Evolutionary conservation across 192 early-diverging fungal genomes (phyloP), one percentile per base, ranked within the genome.

Genomic region (Entrophospora sp.): DNA sequence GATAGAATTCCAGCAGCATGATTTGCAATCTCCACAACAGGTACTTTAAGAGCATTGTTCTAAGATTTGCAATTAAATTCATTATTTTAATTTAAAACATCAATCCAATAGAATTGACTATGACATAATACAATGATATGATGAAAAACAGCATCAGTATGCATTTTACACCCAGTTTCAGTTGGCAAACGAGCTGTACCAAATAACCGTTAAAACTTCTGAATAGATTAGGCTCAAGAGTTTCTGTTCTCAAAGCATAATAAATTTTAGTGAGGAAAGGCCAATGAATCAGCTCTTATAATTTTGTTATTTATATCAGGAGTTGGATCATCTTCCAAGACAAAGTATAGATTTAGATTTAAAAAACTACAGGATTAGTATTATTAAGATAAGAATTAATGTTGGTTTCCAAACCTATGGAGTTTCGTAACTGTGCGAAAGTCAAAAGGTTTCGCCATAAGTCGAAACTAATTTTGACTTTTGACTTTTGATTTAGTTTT

Each of bases 131-230:
- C 82, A 9, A 81, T 71, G 67, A 93, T 85, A 75, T 89, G 81
- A 45, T 67, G 61, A 22, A 86, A 35, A 10, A 40, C 2, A 5
- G 43, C 45, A n/a, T 69, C 66, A 0, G 45, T 64, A n/a, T 60
- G 37, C 18, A 77, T 77, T 20, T 62, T 68, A 56, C 76, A 77
- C 9, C 76, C 72, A 37, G 74, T 59, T 32, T 74, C 69, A 8
- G 76, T 77, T 12, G 91, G 91, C 16, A 91, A 81, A 20, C 91
- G 80, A 0, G 89, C 84, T 53, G 87, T 83, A 6, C 86, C 89
- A 80, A 91, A 93, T 16, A 91, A 62, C 24, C 83, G 64, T 38
- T 69, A 64, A 73, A 91, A 93, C 70, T 93, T 27, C 80, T 79
- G 42, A 85, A 84, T 38, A 61, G 71, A 62, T 93, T 90, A 31